Base-by-base conservation (phyloP, 192 early-diverging fungal species). In the Polychytrium aggregatum region DNA sequence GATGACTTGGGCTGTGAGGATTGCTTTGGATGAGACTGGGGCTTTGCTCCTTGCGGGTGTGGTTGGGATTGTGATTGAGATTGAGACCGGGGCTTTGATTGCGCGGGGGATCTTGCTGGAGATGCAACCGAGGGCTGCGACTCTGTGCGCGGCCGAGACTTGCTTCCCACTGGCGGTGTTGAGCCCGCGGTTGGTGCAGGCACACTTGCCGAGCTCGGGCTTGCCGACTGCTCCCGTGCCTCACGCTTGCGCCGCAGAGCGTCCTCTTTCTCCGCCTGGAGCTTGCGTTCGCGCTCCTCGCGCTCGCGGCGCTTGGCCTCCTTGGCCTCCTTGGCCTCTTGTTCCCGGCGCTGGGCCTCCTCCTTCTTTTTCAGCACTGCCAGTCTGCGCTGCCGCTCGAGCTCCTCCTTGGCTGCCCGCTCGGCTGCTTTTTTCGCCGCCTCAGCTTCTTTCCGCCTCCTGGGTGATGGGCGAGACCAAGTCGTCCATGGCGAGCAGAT, bases 281-380 rank as follows among this genome's bases (percentile, higher is more conserved):
- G n/a, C n/a, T n/a, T n/a, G n/a, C 31, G 31, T 25, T 45, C 27
- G 14, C 44, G 17, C 8, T 59, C 56, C 31, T 50, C 55, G 40
- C 43, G 50, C 18, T 53, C 51, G 9, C 46, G 37, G 30, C 41
- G 33, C 48, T 63, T 29, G 24, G 41, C 38, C 34, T 57, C 39
- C 37, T 48, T 48, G 50, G 36, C 46, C 33, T 53, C 43, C 25
- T 29, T 6, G 1, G n/a, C 2, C 17, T 52, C 38, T 2, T 46
- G 59, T 30, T 63, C 61, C 55, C 70, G 65, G 16, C 69, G 72
- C 44, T 79, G 70, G 26, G 65, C 58, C 7, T 72, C 57, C 26
- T 72, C 68, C 35, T 69, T 63, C 22, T 6, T 25, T 25, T 4
- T 4, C 22, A 9, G 43, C 43, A 4, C 41, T 26, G 8, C 14